Evolutionary conservation across 225 moss, liverwort and hornwort species (phyloP).

Genomic region (Polytrichum formosum): DNA sequence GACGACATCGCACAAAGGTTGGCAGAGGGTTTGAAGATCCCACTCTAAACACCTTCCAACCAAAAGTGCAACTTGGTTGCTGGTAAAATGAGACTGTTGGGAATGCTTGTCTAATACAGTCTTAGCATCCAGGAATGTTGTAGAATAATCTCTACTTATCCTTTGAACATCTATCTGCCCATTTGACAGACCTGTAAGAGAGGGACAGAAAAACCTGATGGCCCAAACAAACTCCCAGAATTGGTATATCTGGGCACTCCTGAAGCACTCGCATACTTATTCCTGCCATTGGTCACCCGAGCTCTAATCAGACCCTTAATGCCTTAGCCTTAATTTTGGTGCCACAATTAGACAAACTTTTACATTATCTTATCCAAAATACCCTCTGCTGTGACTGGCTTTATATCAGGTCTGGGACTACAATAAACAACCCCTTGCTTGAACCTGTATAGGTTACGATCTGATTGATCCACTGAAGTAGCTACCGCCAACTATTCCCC

Average conservation of each 20-base stretch:
- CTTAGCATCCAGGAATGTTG: background rate
- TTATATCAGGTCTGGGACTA: too few species aligned
- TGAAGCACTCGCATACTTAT: constrained; percentile 73
- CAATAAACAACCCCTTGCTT: too few species aligned
- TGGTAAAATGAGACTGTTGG: background rate
- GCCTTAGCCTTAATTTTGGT: too few species aligned
- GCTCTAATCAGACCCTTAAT: background rate
- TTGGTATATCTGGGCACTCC: constrained; percentile 90
- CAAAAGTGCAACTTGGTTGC: background rate
- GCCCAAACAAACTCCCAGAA: constrained; percentile 94
- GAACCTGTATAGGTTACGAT: too few species aligned
- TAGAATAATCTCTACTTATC: background rate
- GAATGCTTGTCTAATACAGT: background rate
- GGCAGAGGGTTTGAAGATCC: background rate
- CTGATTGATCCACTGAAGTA: too few species aligned
- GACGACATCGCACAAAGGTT: background rate
- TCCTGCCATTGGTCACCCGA: constrained; percentile 39
- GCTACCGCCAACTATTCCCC: too few species aligned
- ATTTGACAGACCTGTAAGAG: constrained; percentile 3
- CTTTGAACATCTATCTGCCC: background rate
- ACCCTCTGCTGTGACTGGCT: too few species aligned
- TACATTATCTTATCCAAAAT: too few species aligned
- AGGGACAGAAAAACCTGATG: constrained; percentile 65
- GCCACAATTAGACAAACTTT: too few species aligned
- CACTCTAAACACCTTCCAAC: background rate